phyloP scores from a whole-genome alignment of 495 filamentous ascomycete genomes.

The Pseudomonodictys pantanalensis region DNA sequence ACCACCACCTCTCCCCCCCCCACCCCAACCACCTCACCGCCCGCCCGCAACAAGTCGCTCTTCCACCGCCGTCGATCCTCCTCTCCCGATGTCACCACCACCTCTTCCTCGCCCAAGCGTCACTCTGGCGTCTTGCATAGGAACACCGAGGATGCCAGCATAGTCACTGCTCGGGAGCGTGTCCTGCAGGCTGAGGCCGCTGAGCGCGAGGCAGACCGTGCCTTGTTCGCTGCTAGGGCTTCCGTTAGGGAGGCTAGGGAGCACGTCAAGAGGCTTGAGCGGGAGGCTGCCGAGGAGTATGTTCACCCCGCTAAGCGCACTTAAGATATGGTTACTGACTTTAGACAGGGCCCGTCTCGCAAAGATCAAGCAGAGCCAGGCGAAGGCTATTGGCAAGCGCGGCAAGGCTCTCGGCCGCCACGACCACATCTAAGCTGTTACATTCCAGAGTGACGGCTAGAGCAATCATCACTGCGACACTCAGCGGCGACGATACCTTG shows the following conservation, averaged over 20 bases:
- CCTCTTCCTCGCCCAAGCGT: slow-evolving; percentile 18
- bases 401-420: slow-evolving; percentile 64
- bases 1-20: slow-evolving; percentile 15
- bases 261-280: slow-evolving; percentile 60
- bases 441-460: no score
- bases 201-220: slow-evolving; percentile 61
- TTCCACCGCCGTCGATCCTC: slow-evolving; percentile 47
- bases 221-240: slow-evolving; percentile 53
- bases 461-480: no score
- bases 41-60: slow-evolving; percentile 46
- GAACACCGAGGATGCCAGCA: slow-evolving; percentile 55
- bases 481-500: no score
- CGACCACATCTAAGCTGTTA: no score
- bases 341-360: slow-evolving; percentile 49
- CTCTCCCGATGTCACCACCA: slow-evolving; percentile 40
- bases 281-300: slow-evolving; percentile 61
- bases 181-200: slow-evolving; percentile 58
- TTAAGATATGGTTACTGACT: background rate
- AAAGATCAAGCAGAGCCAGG: slow-evolving; percentile 66
- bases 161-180: slow-evolving; percentile 55
- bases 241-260: slow-evolving; percentile 61
- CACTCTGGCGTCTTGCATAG: slow-evolving; percentile 49
- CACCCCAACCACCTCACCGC: slow-evolving; percentile 13
- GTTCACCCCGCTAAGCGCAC: slow-evolving; percentile 4
- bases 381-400: slow-evolving; percentile 59